phyloP scores from a whole-genome alignment of 768 basidiomycete species.

The Nidula microcarpa region DNA sequence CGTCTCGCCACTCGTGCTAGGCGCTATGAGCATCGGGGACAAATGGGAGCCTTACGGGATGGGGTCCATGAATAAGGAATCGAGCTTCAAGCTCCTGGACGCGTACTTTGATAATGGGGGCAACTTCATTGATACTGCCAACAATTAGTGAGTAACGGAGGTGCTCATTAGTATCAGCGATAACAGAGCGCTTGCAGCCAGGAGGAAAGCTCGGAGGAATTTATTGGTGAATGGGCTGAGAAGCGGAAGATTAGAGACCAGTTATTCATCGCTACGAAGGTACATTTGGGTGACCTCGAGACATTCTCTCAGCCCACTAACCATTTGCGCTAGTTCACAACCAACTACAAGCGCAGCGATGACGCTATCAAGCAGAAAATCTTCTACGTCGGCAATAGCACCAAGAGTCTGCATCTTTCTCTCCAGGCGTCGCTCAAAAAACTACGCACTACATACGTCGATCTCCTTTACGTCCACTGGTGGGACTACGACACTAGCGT shows the following conservation, averaged over 20 bases:
- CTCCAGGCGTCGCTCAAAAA: constrained; percentile 38
- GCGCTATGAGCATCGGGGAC: constrained; percentile 32
- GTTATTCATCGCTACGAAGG: constrained; percentile 43
- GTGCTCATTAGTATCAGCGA: constrained; percentile 6
- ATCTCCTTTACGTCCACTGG: not conserved
- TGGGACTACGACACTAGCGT: constrained; percentile 45
- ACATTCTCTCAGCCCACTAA: not conserved
- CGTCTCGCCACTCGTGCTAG: constrained; percentile 17
- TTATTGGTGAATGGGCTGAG: constrained; percentile 42
- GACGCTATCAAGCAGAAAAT: constrained; percentile 23
- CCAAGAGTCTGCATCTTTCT: constrained; percentile 8
- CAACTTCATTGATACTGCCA: constrained; percentile 4
- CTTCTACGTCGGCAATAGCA: constrained; percentile 32
- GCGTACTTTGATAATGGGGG: too few species aligned
- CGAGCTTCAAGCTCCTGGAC: constrained; percentile 5
- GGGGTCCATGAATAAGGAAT: constrained; percentile 29
- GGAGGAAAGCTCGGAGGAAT: constrained; percentile 27
- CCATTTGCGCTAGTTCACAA: constrained; percentile 16
- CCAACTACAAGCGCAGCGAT: constrained; percentile 20
- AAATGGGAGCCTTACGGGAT: constrained; percentile 16
- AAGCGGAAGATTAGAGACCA: constrained; percentile 40
- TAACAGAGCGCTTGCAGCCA: constrained; percentile 24
- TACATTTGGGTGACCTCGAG: constrained; percentile 3
- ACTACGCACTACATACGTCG: constrained; percentile 34
- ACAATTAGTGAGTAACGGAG: constrained; percentile 1